Percentiles rank a stretch among this genome's conserved stretches.
Evolutionary conservation across 2,329 filamentous ascomycete species (phyloP).

Genomic region (Ceratocystiopsis sp.): DNA sequence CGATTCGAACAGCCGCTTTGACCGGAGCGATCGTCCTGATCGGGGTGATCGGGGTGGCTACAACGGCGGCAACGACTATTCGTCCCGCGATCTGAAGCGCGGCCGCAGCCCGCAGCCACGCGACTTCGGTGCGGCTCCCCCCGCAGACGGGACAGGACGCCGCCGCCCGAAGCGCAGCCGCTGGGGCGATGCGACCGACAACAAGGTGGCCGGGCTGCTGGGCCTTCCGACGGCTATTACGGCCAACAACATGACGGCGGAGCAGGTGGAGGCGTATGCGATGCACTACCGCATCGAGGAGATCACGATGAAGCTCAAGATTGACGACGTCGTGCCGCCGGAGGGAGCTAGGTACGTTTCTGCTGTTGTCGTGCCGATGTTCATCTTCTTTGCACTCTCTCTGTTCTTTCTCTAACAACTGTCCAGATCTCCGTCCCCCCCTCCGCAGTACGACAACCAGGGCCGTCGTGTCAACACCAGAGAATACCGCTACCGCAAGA

Average conservation of each 20-base stretch:
- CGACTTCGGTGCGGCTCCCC: slow-evolving; percentile 16
- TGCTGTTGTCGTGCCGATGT: neutral
- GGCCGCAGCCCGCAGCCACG: slow-evolving; percentile 81
- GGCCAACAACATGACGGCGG: slow-evolving; percentile 93
- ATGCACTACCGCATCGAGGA: slow-evolving; percentile 95
- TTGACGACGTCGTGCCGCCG: slow-evolving; percentile 95
- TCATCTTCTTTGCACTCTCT: slow-evolving; percentile 5
- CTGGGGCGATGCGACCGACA: slow-evolving; percentile 94
- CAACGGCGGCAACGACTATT: slow-evolving; percentile 16
- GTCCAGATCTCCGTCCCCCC: slow-evolving; percentile 75
- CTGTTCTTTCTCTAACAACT: neutral
- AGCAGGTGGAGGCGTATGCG: slow-evolving; percentile 95
- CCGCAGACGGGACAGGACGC: no score
- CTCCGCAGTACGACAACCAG: slow-evolving; percentile 97
- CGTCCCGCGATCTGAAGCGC: slow-evolving; percentile 48
- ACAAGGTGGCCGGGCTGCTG: slow-evolving; percentile 97
- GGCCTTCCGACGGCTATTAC: slow-evolving; percentile 90
- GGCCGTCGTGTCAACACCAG: slow-evolving; percentile 98
- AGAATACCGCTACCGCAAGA: slow-evolving; percentile 96
- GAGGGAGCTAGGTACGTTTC: slow-evolving; percentile 76
- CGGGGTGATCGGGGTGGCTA: slow-evolving; percentile 19
- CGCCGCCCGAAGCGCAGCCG: slow-evolving; percentile 90
- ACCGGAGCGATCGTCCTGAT: slow-evolving; percentile 4
- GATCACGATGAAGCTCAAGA: slow-evolving; percentile 97
- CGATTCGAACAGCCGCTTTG: neutral